These are phyloP conservation scores for Strobilomyces dryophilus DNA, from an alignment of 768 basidiomycete genomes.

Conservation along the genomic window DNA sequence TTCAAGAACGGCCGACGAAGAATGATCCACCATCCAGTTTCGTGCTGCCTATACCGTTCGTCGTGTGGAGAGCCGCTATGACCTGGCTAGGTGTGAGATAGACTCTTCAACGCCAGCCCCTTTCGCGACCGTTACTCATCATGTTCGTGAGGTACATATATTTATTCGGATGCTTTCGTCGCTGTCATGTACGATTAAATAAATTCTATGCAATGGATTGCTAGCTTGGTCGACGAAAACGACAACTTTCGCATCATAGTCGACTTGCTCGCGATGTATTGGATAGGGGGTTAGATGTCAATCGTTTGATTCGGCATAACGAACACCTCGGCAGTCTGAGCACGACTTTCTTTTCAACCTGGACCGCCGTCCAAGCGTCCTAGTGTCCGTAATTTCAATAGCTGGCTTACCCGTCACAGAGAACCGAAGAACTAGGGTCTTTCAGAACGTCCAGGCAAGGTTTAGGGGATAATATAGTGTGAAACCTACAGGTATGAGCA, in stretches of 20 bases:
- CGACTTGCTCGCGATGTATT: too few relatives aligned
- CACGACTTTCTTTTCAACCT: too few relatives aligned
- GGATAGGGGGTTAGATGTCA: too few relatives aligned
- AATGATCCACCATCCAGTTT: constrained; percentile 28
- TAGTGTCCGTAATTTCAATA: too few relatives aligned
- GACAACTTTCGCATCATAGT: too few relatives aligned
- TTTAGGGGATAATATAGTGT: too few relatives aligned
- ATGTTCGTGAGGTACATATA: constrained; percentile 11
- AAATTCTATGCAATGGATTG: not conserved
- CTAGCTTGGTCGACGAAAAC: not conserved
- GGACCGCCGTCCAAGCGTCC: too few relatives aligned
- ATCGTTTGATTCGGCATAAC: too few relatives aligned
- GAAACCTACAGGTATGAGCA: not conserved
- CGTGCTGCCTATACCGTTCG: constrained; percentile 32
- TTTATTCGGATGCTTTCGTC: constrained; percentile 15
- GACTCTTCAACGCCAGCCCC: not conserved
- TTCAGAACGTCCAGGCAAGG: too few relatives aligned
- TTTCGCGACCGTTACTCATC: not conserved
- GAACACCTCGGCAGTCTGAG: too few relatives aligned
- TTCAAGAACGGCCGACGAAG: constrained; percentile 24
- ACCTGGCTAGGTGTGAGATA: constrained; percentile 30
- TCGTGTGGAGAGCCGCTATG: constrained; percentile 32
- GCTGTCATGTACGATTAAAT: constrained; percentile 1
- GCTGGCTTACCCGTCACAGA: too few relatives aligned
- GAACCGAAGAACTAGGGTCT: too few relatives aligned